Evolutionary conservation across 176 grass and related monocot species (phyloP), one percentile per base, ranked within the genome.

Genomic region (Cocos nucifera): DNA sequence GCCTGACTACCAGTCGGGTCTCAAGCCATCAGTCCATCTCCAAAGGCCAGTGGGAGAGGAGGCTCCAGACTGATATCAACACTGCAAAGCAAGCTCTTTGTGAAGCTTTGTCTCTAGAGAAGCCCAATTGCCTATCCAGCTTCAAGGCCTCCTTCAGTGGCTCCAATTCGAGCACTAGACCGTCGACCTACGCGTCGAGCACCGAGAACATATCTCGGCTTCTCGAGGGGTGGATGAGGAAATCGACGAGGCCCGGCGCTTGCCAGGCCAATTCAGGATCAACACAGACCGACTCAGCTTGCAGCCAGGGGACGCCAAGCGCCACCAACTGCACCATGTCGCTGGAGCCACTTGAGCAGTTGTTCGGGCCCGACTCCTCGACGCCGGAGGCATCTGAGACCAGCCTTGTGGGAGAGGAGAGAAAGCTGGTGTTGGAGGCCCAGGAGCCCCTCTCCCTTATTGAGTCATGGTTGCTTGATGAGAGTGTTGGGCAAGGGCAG

Each of bases 391-490:
- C 86, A 28, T 83, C 79, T 5, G 64, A 44, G 35, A 44, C 35
- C 35, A 44, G 35, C 35, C 35, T 44, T 14, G 10, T 14, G 9
- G 8, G 35, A 14, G 35, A 44, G 35, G 35, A 44, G 10, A 44
- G 35, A 44, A 44, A 44, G 58, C 5, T 2, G 17, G 5, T 29
- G 9, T 8, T 19, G 4, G 58, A 32, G 25, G 25, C 16, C 5
- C 58, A 39, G n/a, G 30, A 16, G 58, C 58, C 58, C 8, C 58
- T 61, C 58, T 61, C 58, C 17, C 5, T 61, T 57, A 63, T 93
- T 53, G 88, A 87, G 64, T 84, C 80, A 69, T 93, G 88, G 88
- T 72, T 93, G 55, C 66, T 87, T 21, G 76, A 80, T 78, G 88
- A 72, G 59, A 27, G 51, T 64, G 39, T 3, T 22, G 79, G 73